Evolutionary conservation across 768 basidiomycete species (phyloP), one percentile per base, ranked within the genome.

Genomic region (Omphalotus guepiniiformis): DNA sequence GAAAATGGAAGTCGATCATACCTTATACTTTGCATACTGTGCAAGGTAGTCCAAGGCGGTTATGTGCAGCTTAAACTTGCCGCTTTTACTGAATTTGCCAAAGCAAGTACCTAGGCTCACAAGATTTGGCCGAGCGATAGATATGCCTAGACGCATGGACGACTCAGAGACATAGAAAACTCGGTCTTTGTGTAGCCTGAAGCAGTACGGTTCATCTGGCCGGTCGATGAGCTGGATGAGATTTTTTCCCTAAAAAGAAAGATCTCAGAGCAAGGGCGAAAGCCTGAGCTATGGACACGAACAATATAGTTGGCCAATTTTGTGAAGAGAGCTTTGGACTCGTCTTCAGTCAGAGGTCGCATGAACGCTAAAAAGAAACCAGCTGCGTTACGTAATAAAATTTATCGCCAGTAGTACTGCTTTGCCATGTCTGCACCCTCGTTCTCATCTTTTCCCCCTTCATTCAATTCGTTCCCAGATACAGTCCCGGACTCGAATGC

Each of bases 231-330:
- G 78, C 62, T 96, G 91, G 25, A 98, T 85, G 15, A 99, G 76
- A 59, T 98, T 98, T 67, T 93, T 94, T 52, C 96, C 96, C 92
- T 94, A 60, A 16, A 42, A 41, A 41, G 18, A n/a, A 26, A 41
- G 22, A 23, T 29, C 18, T 3, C 19, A 29, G 16, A 18, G 35
- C 13, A 11, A 23, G 16, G 15, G 26, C 25, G 11, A 45, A 27
- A 26, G 30, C 9, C 9, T n/a, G 23, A 26, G 26, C 3, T 29
- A 28, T 23, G 18, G 8, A 42, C 19, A 73, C 85, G 37, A 46
- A 93, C 92, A 59, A 99, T 89, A 66, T 96, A 99, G 68, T 96
- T 97, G 39, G 96, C 93, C 32, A 99, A 80, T 66, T 99, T 99
- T 32, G 88, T 85, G 59, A 98, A 99, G 12, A 98, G 89, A 0